phyloP scores from a whole-genome alignment of 495 filamentous ascomycete genomes.

The Sabuloglossum arenarium region DNA sequence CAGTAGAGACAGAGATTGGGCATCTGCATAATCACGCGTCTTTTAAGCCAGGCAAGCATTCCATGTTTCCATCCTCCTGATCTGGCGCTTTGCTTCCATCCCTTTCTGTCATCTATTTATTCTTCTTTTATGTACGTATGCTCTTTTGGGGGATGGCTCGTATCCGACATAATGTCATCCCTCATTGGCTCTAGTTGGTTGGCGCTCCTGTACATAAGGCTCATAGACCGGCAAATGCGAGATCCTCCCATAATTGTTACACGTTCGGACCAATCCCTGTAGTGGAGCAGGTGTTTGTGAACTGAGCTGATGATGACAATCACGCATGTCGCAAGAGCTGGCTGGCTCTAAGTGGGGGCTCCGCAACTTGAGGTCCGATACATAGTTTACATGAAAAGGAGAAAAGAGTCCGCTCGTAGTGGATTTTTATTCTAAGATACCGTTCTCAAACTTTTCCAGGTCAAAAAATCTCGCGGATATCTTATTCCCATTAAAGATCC shows the following conservation, averaged over 20 bases:
- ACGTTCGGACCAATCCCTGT: no score
- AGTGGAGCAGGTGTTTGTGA: no score
- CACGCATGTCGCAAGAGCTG: not conserved
- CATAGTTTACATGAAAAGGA: not conserved
- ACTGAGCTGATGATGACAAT: no score
- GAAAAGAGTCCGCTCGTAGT: not conserved
- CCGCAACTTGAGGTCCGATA: not conserved
- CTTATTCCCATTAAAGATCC: slow-evolving; percentile 67
- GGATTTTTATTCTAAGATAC: slow-evolving; percentile 22
- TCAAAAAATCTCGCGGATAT: slow-evolving; percentile 66
- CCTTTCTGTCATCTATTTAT: not conserved
- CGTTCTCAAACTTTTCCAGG: slow-evolving; percentile 54
- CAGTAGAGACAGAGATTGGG: not conserved
- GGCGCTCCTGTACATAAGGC: not conserved
- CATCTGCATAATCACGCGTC: not conserved
- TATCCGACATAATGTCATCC: not conserved
- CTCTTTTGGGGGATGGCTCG: not conserved
- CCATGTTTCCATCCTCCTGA: not conserved
- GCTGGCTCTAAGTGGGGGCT: not conserved
- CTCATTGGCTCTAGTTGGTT: not conserved
- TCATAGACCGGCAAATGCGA: not conserved
- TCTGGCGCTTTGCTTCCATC: not conserved
- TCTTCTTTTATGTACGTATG: not conserved
- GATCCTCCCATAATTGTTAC: not conserved
- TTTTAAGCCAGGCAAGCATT: not conserved